A percentile compares a stretch with the other conserved stretches of the same genome.
These are phyloP conservation scores for Psidium friedrichsthalianum DNA, from an alignment of 345 rosid species.

Conservation along the genomic window DNA sequence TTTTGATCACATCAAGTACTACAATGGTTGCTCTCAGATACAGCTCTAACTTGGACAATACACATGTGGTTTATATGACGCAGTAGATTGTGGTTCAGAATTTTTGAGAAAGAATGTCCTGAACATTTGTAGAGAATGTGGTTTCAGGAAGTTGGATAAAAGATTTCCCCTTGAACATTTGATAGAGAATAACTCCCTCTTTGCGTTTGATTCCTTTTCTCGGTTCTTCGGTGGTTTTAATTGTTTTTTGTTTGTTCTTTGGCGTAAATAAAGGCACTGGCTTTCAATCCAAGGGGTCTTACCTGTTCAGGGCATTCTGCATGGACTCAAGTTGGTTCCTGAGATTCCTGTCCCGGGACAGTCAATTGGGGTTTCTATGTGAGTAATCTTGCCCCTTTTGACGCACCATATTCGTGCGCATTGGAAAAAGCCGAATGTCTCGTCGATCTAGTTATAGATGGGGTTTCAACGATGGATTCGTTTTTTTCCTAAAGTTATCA, in stretches of 20 bases:
- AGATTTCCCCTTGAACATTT: no score
- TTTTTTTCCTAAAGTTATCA: not conserved
- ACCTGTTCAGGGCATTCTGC: conserved; percentile 78
- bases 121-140: no score
- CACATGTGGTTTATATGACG: conserved; percentile 32
- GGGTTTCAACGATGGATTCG: not conserved
- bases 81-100: not conserved
- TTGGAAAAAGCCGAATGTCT: not conserved
- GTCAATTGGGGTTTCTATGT: conserved; percentile 88
- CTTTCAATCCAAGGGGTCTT: conserved; percentile 74
- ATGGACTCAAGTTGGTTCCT: conserved; percentile 70
- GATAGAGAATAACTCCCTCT: not conserved
- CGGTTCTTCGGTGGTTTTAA: no score
- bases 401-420: not conserved
- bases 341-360: conserved; percentile 83
- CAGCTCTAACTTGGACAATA: conserved; percentile 59
- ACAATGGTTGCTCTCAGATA: conserved; percentile 60
- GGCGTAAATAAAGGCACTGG: conserved; percentile 49
- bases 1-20: conserved; percentile 82
- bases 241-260: not conserved
- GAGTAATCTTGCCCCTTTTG: conserved; percentile 2
- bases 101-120: no score
- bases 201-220: not conserved
- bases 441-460: not conserved
- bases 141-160: no score